A percentile compares a stretch with the other conserved stretches of the same genome.
Evolutionary conservation across 768 basidiomycete genomes (phyloP).

Genomic region (Saitozyma sp.): DNA sequence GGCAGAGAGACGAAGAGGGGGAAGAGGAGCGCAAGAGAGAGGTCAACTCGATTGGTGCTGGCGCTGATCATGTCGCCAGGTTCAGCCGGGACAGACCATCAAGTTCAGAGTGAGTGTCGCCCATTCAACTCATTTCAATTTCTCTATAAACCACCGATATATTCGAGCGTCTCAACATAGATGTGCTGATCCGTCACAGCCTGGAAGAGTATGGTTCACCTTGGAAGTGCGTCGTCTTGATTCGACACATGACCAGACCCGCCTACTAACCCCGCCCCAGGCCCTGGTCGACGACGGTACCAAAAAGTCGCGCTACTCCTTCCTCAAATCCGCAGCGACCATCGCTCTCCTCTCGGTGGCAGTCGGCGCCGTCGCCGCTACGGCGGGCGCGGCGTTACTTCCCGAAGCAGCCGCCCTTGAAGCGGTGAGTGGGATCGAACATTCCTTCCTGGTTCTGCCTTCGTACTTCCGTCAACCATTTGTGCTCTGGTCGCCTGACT

Average conservation of each 20-base stretch:
- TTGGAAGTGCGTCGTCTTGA: slow-evolving; percentile 31
- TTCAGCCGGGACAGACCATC: slow-evolving; percentile 41
- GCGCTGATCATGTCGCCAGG: slow-evolving; percentile 11
- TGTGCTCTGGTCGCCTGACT: background rate
- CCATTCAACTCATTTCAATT: background rate
- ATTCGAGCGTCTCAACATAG: too few relatives aligned
- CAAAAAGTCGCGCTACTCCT: slow-evolving; percentile 39
- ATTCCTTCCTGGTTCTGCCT: background rate
- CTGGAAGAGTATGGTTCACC: slow-evolving; percentile 49
- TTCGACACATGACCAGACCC: background rate
- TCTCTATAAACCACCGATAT: background rate
- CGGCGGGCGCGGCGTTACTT: slow-evolving; percentile 44
- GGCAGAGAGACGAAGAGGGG: too few relatives aligned
- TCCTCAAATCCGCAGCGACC: slow-evolving; percentile 48
- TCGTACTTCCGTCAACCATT: background rate
- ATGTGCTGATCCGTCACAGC: slow-evolving; percentile 18
- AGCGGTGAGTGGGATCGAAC: slow-evolving; percentile 19
- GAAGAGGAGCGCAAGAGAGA: too few relatives aligned
- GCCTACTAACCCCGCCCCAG: slow-evolving; percentile 12
- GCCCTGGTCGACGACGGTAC: slow-evolving; percentile 44
- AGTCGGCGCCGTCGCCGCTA: slow-evolving; percentile 43
- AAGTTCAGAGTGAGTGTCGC: slow-evolving; percentile 37
- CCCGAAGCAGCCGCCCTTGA: slow-evolving; percentile 36
- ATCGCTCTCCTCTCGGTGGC: slow-evolving; percentile 46
- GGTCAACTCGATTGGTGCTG: too few relatives aligned